These are phyloP conservation scores for Glycine latifolia DNA, from an alignment of 306 rosid species.

Conservation along the genomic window DNA sequence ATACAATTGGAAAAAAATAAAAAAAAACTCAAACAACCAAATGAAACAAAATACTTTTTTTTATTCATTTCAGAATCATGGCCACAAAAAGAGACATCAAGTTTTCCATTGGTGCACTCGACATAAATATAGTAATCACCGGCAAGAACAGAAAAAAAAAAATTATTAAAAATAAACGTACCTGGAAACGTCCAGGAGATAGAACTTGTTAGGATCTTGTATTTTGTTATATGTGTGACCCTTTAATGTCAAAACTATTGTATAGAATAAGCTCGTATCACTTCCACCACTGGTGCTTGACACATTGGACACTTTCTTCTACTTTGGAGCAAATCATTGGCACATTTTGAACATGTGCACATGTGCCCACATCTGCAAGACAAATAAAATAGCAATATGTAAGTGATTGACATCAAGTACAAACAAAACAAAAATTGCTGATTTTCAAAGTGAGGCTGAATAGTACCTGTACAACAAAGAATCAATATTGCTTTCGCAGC, in stretches of 20 bases:
- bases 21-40: constrained; percentile 16
- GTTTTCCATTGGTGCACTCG: constrained; percentile 37
- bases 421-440: constrained; percentile 12
- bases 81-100: constrained; percentile 39
- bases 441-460: constrained; percentile 25
- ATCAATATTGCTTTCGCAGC: constrained; percentile 76
- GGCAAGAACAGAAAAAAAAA: not conserved
- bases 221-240: constrained; percentile 42
- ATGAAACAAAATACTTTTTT: constrained; percentile 16
- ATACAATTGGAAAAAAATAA: not conserved
- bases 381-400: not conserved
- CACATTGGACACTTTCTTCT: constrained; percentile 96
- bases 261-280: constrained; percentile 87
- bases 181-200: constrained; percentile 43
- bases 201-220: constrained; percentile 47
- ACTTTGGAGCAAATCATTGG: constrained; percentile 69
- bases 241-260: constrained; percentile 47
- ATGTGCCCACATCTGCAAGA: constrained; percentile 93
- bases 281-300: constrained; percentile 88
- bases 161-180: not conserved
- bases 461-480: constrained; percentile 92
- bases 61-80: constrained; percentile 47
- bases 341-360: constrained; percentile 94
- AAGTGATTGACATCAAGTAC: constrained; percentile 18
- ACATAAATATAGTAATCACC: constrained; percentile 47